Percentiles rank a stretch among this genome's conserved stretches.
phyloP scores from a whole-genome alignment of 306 rosid species.

The Citrullus amarus region DNA sequence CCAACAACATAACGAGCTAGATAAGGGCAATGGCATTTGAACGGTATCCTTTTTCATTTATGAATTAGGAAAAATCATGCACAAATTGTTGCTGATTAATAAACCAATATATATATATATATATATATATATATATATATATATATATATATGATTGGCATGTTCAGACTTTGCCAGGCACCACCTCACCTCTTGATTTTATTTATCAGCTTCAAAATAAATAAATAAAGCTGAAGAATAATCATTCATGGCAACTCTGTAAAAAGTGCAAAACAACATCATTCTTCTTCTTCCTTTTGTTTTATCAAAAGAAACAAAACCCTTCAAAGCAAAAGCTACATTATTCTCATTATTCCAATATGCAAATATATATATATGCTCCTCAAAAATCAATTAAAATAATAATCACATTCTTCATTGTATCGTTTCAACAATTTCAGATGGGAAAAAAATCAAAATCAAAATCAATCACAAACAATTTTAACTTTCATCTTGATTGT shows the following conservation, averaged over 20 bases:
- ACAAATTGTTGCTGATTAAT: too few relatives aligned
- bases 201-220: not conserved
- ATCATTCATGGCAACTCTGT: not conserved
- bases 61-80: too few relatives aligned
- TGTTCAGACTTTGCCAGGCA: too few relatives aligned
- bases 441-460: not conserved
- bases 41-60: too few relatives aligned
- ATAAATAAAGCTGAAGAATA: not conserved
- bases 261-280: not conserved
- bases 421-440: not conserved
- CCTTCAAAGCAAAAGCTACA: not conserved
- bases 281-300: constrained; percentile 1
- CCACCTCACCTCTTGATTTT: not conserved
- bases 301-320: not conserved
- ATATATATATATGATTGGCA: too few relatives aligned
- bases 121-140: too few relatives aligned
- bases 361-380: not conserved
- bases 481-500: not conserved
- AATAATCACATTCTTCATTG: not conserved
- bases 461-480: not conserved
- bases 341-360: not conserved
- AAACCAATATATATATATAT: too few relatives aligned
- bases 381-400: not conserved
- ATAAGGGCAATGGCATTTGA: too few relatives aligned
- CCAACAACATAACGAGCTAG: too few relatives aligned